phyloP scores from a whole-genome alignment of 1,139 yeast species.

The Lodderomyces margitis region DNA sequence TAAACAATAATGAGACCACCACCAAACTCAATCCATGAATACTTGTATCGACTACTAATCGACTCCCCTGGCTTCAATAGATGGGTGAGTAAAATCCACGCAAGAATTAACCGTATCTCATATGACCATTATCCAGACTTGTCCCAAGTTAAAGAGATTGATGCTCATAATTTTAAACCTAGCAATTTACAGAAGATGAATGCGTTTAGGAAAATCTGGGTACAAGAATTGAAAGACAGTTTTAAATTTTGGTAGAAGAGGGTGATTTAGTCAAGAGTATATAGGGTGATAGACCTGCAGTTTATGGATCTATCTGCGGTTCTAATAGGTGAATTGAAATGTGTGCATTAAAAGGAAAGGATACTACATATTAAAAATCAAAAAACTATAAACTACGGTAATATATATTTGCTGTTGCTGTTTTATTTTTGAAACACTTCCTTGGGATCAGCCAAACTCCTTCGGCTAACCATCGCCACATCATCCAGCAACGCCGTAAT shows the following conservation, averaged over 20 bases:
- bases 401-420: background rate
- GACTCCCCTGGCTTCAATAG: conserved; percentile 64
- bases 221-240: conserved; percentile 58
- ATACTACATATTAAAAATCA: background rate
- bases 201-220: conserved; percentile 63
- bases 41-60: conserved; percentile 47
- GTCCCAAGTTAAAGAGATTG: conserved; percentile 15
- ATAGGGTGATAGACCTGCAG: no score
- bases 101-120: conserved; percentile 61
- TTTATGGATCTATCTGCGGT: no score
- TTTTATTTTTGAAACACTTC: conserved; percentile 10
- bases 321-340: background rate
- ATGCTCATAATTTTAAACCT: conserved; percentile 40
- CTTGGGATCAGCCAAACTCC: conserved; percentile 56
- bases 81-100: conserved; percentile 65
- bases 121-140: conserved; percentile 18
- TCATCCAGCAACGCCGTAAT: conserved; percentile 70
- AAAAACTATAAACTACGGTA: conserved; percentile 3
- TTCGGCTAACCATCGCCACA: conserved; percentile 62
- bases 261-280: no score
- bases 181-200: conserved; percentile 53
- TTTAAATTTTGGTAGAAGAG: conserved; percentile 39
- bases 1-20: conserved; percentile 20
- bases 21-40: conserved; percentile 48
- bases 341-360: background rate